Evolutionary conservation across 352 stramenopile species (phyloP).

Genomic region (Globisporangium splendens): DNA sequence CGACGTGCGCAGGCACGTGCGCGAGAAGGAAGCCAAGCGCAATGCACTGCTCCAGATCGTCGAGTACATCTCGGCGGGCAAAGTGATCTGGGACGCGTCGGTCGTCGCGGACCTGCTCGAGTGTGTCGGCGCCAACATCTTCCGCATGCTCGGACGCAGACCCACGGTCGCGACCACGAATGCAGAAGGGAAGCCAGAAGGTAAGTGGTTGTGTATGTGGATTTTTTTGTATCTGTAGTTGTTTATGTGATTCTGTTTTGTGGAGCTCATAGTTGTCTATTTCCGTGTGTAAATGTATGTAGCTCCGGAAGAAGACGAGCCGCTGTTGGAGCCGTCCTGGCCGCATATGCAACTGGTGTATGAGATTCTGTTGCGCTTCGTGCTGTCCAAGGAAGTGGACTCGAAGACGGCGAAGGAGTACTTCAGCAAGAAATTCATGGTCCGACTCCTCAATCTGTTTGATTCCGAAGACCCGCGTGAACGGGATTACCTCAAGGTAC

Average conservation of each 20-base stretch:
- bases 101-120: constrained; percentile 70
- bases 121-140: constrained; percentile 84
- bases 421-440: constrained; percentile 96
- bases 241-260: neutral
- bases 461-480: constrained; percentile 97
- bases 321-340: constrained; percentile 96
- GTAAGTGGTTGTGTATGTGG: constrained; percentile 9
- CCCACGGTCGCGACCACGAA: constrained; percentile 72
- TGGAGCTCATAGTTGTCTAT: neutral
- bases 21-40: constrained; percentile 87
- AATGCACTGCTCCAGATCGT: constrained; percentile 97
- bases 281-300: constrained; percentile 7
- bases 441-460: constrained; percentile 88
- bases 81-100: constrained; percentile 51
- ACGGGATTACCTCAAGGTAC: constrained; percentile 96
- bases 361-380: constrained; percentile 98
- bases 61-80: constrained; percentile 93
- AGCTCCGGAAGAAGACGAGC: constrained; percentile 97
- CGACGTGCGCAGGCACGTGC: constrained; percentile 54
- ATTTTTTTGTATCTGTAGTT: neutral
- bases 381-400: constrained; percentile 96
- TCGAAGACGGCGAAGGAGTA: constrained; percentile 97
- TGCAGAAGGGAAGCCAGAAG: constrained; percentile 45
- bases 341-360: constrained; percentile 98
- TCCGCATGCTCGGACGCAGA: constrained; percentile 75